Evolutionary conservation across 2,329 filamentous ascomycete species (phyloP).

Genomic region (Paramyrothecium roridum): DNA sequence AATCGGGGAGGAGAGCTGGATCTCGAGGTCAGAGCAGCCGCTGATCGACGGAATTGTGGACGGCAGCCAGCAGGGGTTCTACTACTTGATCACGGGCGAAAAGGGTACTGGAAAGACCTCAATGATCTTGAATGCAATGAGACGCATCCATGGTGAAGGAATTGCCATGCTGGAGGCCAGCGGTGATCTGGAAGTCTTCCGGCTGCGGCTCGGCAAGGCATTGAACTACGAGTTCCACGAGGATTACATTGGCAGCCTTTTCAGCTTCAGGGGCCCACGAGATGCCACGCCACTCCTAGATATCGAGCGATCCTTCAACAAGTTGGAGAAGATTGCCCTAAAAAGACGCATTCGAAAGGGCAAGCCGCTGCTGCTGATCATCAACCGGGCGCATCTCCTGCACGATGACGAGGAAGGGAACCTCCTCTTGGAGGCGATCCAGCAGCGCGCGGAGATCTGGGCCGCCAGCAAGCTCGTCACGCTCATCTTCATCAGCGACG

Average conservation of each 20-base stretch:
- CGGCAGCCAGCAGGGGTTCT: conserved; percentile 57
- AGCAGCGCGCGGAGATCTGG: conserved; percentile 71
- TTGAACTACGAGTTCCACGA: conserved; percentile 67
- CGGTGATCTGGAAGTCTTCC: conserved; percentile 68
- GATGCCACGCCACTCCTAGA: conserved; percentile 67
- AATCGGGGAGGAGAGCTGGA: conserved; percentile 38
- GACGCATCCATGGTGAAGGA: conserved; percentile 63
- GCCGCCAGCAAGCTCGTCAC: conserved; percentile 68
- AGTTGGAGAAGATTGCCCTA: conserved; percentile 67
- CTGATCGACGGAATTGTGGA: conserved; percentile 60
- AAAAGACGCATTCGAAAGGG: conserved; percentile 43
- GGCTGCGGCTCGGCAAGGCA: conserved; percentile 67
- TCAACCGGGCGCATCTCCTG: conserved; percentile 66
- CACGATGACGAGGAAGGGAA: conserved; percentile 65
- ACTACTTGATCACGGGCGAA: conserved; percentile 66
- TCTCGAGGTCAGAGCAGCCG: conserved; percentile 58
- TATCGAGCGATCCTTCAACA: conserved; percentile 71
- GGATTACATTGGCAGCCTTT: conserved; percentile 67
- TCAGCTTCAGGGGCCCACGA: conserved; percentile 67
- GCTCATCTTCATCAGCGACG: conserved; percentile 52
- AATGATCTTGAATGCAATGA: conserved; percentile 70
- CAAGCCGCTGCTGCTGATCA: conserved; percentile 60
- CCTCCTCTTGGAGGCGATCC: conserved; percentile 66
- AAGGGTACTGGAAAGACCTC: conserved; percentile 71
- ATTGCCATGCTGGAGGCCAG: conserved; percentile 70